These are phyloP conservation scores for Talaromyces sp. DNA, from an alignment of 2,329 filamentous ascomycete genomes.

Conservation along the genomic window DNA sequence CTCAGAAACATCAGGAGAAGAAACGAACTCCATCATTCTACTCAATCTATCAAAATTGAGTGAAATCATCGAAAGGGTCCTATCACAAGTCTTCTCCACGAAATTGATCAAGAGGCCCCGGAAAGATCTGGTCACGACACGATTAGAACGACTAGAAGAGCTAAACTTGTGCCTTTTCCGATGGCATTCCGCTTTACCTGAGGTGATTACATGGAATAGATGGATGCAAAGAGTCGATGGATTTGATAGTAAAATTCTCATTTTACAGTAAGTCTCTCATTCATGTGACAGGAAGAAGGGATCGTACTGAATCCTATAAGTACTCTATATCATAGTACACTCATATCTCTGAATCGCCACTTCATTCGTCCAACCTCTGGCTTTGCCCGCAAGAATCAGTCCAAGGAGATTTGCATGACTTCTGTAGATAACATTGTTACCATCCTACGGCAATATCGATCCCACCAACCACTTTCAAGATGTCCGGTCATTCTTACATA, in stretches of 20 bases:
- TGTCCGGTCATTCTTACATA: neutral
- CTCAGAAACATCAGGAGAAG: neutral
- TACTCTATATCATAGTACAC: neutral
- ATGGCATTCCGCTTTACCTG: neutral
- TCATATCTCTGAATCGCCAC: neutral
- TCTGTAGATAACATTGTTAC: neutral
- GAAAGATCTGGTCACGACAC: neutral
- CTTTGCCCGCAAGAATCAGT: neutral
- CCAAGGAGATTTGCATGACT: neutral
- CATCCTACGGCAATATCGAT: neutral
- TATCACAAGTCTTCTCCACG: neutral
- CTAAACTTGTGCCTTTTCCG: neutral
- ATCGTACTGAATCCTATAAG: neutral
- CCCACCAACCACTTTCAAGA: neutral
- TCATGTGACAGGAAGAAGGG: neutral
- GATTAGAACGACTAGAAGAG: neutral
- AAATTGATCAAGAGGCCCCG: neutral
- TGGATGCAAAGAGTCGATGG: neutral
- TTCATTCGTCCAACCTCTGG: neutral
- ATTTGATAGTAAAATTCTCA: neutral
- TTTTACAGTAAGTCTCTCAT: neutral
- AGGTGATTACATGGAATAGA: neutral
- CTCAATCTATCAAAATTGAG: neutral
- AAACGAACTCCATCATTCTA: neutral
- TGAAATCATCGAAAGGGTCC: neutral